Evolutionary conservation across 495 filamentous ascomycete species (phyloP), one percentile per base, ranked within the genome.

Genomic region (Aspergillus taichungensis): DNA sequence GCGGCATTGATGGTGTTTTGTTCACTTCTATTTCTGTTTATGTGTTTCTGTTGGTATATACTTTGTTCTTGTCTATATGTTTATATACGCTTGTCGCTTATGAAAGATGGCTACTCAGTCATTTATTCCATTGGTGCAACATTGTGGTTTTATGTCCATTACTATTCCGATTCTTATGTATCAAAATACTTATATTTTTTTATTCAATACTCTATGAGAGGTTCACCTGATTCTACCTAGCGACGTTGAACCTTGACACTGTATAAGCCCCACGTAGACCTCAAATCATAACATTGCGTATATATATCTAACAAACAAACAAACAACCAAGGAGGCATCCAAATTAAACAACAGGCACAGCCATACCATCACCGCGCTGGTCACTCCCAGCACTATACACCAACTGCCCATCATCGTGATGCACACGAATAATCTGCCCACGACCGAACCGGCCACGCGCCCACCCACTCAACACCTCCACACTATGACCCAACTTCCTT

Each of bases 301-400:
- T 24, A 4, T 24, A 24, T 24, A 24, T 24, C 18, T 24, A 24
- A 24, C 18, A 24, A 24, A 24, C 18, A 24, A 24, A 24, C 2
- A 24, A 24, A 24, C 18, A n/a, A n/a, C n/a, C n/a, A n/a, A n/a
- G n/a, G n/a, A n/a, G n/a, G n/a, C n/a, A 24, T 24, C 6, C 13
- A 13, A 10, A 27, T 43, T 50, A 66, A 7, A 65, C 30, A 24
- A 64, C 34, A 31, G 87, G 87, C 56, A 82, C 76, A 8, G 88
- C 89, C 47, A 76, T 81, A 29, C 92, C 90, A 72, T 98, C 92
- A 2, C 88, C 92, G 41, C 94, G 76, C 40, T 73, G 72, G 76
- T 97, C 92, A 64, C 88, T 95, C 13, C 88, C 92, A 2, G 79
- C 90, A 52, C 80, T 87, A 70, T 82, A 95, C 8, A 97, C 77